Base-by-base conservation (phyloP, 768 basidiomycete species). In the Tricholoma sp. region DNA sequence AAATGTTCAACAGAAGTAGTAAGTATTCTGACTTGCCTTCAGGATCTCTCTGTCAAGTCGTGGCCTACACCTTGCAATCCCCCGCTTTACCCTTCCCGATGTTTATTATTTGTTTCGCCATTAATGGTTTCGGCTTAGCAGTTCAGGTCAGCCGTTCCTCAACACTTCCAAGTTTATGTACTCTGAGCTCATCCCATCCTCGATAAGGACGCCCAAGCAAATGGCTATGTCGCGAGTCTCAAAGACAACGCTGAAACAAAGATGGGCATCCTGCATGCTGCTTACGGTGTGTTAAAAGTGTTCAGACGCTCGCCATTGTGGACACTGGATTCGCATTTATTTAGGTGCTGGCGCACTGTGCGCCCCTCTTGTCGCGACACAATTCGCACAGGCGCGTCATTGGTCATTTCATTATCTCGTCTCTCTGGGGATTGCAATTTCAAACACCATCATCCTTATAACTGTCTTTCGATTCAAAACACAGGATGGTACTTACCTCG, bases 351-450 rank as follows among this genome's bases (percentile, higher is more conserved):
- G 88, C 1, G 88, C 88, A 2, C 72, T 89, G 9, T 74, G 74
- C 7, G 69, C 91, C 0, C 93, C 94, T 2, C 77, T 95, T 16
- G 83, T 87, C 0, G 80, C 92, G 0, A 95, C 94, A 0, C 88
- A 92, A 57, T 94, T 95, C 61, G 76, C 89, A 0, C 81, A 83
- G 56, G 63, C 82, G 21, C 68, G 61, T 0, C 78, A 73, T 32
- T 94, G 91, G 92, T 88, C 85, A 0, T 86, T 88, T 67, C 88
- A 93, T 67, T 94, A 85, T 64, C 76, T 93, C 8, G 73, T 73
- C 0, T 90, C 89, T 0, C 70, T 93, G 0, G 86, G 83, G 1
- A 61, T 94, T n/a, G 83, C 88, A 0, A 55, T 83, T 14, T 60
- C 74, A 41, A 91, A 89, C 60, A 74, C 79, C 0, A 37, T 78